Evolutionary conservation across 1,284 basidiomycete genomes (phyloP), one percentile per base, ranked within the genome.

Genomic region (Melampsora larici-populina): DNA sequence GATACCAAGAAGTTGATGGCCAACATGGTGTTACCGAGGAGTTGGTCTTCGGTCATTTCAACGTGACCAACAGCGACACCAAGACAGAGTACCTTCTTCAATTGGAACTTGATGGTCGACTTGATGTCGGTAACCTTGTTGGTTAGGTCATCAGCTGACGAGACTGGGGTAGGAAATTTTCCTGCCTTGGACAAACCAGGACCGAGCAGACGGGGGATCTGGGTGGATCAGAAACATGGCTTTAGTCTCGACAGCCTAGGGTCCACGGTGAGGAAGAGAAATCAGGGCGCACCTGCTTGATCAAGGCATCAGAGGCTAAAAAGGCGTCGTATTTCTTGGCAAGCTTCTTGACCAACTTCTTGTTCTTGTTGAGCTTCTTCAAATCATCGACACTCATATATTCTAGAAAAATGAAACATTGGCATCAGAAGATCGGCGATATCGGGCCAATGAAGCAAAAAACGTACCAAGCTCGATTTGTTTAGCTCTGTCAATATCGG

Each of bases 301-400:
- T 98, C 82, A 99, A 89, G 80, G 93, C 88, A 86, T 99, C 97
- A 80, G 97, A 99, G 69, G 97, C 90, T 81, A 99, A 87, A 91
- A 99, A 99, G 81, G 96, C 94, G 84, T 99, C 96, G 88, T 98
- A 96, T 87, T 98, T 98, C 89, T 98, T 97, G 81, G 96, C 96
- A 82, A 99, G 92, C 89, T 96, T 99, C 90, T 99, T 99, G 85
- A 99, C 96, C 81, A 99, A 93, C 88, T 99, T 99, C 89, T 99
- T 99, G 90, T 99, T 99, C 89, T 97, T 97, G 91, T 97, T 97
- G 82, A 97, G 89, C 87, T 99, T 99, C 88, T 99, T 99, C 87
- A 99, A 89, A 87, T 99, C 96, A 84, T 99, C 96, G 83, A 98
- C 97, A 81, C 94, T 96, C 95, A 97, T 98, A 88, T 95, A 82